Evolutionary conservation across 148 eudicot species (phyloP).

Genomic region (Fagopyrum homotropicum): DNA sequence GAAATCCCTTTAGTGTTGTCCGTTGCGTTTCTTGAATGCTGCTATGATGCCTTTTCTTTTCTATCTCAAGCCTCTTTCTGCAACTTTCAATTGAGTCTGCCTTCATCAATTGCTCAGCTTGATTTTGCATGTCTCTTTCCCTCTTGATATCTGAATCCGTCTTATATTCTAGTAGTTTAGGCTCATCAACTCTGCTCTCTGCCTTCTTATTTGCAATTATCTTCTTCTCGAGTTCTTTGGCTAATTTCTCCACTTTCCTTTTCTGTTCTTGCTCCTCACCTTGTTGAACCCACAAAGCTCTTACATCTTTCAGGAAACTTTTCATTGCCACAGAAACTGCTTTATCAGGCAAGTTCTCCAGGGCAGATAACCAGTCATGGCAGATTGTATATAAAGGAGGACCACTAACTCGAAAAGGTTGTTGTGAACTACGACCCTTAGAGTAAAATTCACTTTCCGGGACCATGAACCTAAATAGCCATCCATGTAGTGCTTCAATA

Average conservation of each 20-base stretch:
- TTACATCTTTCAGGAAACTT: conserved; percentile 64
- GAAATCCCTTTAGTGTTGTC: conserved; percentile 74
- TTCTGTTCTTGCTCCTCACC: conserved; percentile 84
- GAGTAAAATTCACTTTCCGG: conserved; percentile 73
- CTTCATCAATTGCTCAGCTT: conserved; percentile 25
- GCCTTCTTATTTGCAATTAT: conserved; percentile 55
- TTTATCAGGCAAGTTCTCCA: conserved; percentile 74
- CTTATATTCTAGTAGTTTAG: conserved; percentile 47
- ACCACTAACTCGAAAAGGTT: conserved; percentile 38
- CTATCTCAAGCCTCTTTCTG: conserved; percentile 50
- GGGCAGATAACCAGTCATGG: conserved; percentile 54
- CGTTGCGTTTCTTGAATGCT: conserved; percentile 73
- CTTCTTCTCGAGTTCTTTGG: conserved; percentile 73
- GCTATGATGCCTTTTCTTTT: conserved; percentile 77
- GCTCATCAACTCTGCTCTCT: conserved; percentile 42
- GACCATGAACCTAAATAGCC: conserved; percentile 79
- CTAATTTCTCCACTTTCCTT: conserved; percentile 69
- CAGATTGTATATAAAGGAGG: conserved; percentile 73
- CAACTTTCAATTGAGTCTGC: conserved; percentile 46
- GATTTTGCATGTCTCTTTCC: conserved; percentile 26
- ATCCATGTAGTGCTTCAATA: conserved; percentile 64
- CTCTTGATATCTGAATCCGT: conserved; percentile 26
- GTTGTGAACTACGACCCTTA: conserved; percentile 24
- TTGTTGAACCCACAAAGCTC: conserved; percentile 74
- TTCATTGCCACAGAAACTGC: conserved; percentile 60